A percentile compares a stretch with the other conserved stretches of the same genome.
These are phyloP conservation scores for Gossypium schwendimanii DNA, from an alignment of 441 rosid genomes.

Conservation along the genomic window DNA sequence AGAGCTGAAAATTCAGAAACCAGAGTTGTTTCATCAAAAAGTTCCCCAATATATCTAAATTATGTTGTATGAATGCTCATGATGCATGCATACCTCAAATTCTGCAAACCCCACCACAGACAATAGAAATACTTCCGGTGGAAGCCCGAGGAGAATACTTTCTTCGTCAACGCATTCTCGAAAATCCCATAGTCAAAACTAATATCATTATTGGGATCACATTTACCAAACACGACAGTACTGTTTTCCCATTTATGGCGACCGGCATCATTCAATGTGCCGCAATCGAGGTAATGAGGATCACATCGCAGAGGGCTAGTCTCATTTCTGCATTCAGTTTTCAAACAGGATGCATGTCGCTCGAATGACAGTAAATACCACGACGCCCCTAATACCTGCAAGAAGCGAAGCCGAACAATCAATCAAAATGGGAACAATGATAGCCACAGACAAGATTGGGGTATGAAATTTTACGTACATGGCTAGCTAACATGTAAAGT, in stretches of 20 bases:
- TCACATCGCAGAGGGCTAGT: constrained; percentile 34
- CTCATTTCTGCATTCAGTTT: constrained; percentile 53
- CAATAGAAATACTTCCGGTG: constrained; percentile 68
- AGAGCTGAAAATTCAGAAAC: constrained; percentile 39
- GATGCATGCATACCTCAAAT: constrained; percentile 50
- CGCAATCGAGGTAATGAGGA: constrained; percentile 49
- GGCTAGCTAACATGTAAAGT: constrained; percentile 84
- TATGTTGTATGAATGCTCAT: not conserved
- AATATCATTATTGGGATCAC: constrained; percentile 37
- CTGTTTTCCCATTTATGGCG: constrained; percentile 44
- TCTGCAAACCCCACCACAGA: constrained; percentile 88
- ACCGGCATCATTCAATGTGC: constrained; percentile 21
- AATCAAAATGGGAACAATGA: too few species aligned
- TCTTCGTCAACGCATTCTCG: constrained; percentile 42
- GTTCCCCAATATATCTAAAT: not conserved
- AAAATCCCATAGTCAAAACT: constrained; percentile 59
- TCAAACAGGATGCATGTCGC: constrained; percentile 76
- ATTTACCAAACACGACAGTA: constrained; percentile 47
- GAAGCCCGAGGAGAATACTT: constrained; percentile 49
- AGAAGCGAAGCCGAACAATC: constrained; percentile 11
- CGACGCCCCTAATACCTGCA: constrained; percentile 73
- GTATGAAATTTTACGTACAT: constrained; percentile 38
- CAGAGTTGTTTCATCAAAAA: constrained; percentile 8
- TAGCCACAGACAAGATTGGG: too few species aligned
- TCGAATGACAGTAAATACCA: constrained; percentile 80